Evolutionary conservation across 2,329 filamentous ascomycete genomes (phyloP), one percentile per base, ranked within the genome.

Genomic region (Phyllosticta capitalensis): DNA sequence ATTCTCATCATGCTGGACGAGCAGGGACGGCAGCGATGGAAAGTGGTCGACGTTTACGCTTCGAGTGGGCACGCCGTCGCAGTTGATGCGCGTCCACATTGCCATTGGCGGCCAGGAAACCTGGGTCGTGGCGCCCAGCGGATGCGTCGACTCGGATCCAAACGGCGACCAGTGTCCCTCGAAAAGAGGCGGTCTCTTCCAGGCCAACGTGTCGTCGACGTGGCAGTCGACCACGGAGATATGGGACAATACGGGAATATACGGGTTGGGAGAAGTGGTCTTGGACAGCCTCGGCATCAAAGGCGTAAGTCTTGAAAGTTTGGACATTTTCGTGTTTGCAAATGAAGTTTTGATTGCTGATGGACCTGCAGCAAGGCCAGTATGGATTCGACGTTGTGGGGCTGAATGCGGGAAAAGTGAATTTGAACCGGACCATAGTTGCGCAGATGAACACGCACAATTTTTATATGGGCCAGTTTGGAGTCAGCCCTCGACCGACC

Each of bases 381-480:
- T 75, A 70, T 55, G 73, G 73, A 2, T 69, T 64, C 52, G 72
- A 75, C 52, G 68, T 65, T 6, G 60, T 75, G 49, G 63, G 62
- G 5, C 62, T 73, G 64, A 56, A 59, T 6, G 67, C 65, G n/a
- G 65, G 65, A 63, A 61, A 5, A 17, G 64, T 12, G 62, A 62
- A 62, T 7, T 49, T 74, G 19, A 61, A 67, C 6, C 66, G 71
- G 54, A 70, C 74, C 59, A 65, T 74, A 19, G 65, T 77, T 2
- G 74, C 70, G 10, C 68, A 68, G 1, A 69, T 74, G 19, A 65
- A 65, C 0, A 66, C 68, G 1, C 64, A 67, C 26, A 64, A 69
- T 53, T 75, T 73, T 62, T 75, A 68, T 56, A 57, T 76, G 2
- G 75, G 76, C 5, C 61, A 63, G 14, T 65, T 78, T 6, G 72